Evolutionary conservation across 805 yeast species (phyloP).

Genomic region (Candida odintsovae): DNA sequence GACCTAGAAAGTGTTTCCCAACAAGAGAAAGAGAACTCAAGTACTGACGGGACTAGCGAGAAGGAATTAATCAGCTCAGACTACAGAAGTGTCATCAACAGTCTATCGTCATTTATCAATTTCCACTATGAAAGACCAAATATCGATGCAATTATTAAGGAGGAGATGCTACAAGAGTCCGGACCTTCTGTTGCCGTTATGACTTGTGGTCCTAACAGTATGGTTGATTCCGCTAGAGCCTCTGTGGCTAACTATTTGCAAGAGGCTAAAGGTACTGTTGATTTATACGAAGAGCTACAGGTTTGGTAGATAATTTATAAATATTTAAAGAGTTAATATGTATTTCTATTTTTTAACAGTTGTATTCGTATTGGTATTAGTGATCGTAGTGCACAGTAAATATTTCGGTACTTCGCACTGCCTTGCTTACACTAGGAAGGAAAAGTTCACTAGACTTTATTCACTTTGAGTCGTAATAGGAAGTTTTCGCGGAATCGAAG

Average conservation of each 20-base stretch:
- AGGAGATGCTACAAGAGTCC: constrained; percentile 29
- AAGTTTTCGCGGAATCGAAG: too few species aligned
- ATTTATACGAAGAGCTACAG: constrained; percentile 70
- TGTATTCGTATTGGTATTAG: too few species aligned
- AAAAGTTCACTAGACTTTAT: too few species aligned
- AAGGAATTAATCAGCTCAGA: background rate
- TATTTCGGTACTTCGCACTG: too few species aligned
- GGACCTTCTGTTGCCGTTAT: constrained; percentile 40
- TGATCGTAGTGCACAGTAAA: too few species aligned
- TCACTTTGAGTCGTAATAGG: too few species aligned
- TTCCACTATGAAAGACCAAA: constrained; percentile 44
- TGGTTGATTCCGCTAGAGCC: constrained; percentile 52
- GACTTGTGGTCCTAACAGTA: constrained; percentile 56
- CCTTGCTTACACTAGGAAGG: too few species aligned
- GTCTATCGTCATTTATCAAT: too few species aligned
- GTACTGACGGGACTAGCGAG: constrained; percentile 3
- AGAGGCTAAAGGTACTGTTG: constrained; percentile 44
- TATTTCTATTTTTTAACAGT: too few species aligned
- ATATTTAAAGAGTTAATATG: too few species aligned
- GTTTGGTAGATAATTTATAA: too few species aligned
- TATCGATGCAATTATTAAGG: constrained; percentile 29
- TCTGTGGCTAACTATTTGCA: constrained; percentile 36
- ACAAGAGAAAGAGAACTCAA: constrained; percentile 2
- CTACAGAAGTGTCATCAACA: background rate
- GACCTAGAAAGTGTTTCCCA: background rate